Conservation (phyloP, 306 rosid genomes). For the Senna siamea region DNA sequence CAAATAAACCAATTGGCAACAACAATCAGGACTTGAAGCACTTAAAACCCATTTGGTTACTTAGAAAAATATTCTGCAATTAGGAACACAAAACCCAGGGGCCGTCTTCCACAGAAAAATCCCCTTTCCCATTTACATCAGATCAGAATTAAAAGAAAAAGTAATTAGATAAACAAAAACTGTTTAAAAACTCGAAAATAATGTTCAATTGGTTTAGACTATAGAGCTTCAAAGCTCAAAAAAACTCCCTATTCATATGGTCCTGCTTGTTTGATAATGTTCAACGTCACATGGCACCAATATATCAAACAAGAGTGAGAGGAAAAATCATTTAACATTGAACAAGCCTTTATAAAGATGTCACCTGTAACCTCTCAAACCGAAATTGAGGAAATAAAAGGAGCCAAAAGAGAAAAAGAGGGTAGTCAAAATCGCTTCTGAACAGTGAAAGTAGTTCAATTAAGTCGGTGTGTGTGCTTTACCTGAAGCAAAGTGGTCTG, state of each 20-base stretch:
- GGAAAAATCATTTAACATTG: no score
- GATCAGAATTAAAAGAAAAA: not conserved
- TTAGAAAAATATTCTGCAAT: not conserved
- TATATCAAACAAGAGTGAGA: no score
- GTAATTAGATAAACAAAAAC: not conserved
- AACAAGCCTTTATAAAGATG: no score
- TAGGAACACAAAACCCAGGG: not conserved
- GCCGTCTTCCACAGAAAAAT: not conserved
- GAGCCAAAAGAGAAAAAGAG: no score
- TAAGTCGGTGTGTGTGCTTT: not conserved
- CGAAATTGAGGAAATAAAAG: no score
- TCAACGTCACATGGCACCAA: no score
- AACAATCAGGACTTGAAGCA: not conserved
- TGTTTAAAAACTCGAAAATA: not conserved
- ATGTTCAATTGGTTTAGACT: not conserved
- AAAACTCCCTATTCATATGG: no score
- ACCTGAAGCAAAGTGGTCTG: not conserved
- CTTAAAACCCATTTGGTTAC: not conserved
- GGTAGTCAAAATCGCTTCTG: no score
- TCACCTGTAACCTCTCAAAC: no score
- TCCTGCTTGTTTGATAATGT: no score
- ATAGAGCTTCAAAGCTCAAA: not conserved
- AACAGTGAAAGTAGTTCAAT: no score
- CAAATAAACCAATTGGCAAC: slow-evolving; percentile 27
- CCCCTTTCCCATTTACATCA: not conserved